Evolutionary conservation across 306 rosid genomes (phyloP).

Genomic region (Senna siamea): DNA sequence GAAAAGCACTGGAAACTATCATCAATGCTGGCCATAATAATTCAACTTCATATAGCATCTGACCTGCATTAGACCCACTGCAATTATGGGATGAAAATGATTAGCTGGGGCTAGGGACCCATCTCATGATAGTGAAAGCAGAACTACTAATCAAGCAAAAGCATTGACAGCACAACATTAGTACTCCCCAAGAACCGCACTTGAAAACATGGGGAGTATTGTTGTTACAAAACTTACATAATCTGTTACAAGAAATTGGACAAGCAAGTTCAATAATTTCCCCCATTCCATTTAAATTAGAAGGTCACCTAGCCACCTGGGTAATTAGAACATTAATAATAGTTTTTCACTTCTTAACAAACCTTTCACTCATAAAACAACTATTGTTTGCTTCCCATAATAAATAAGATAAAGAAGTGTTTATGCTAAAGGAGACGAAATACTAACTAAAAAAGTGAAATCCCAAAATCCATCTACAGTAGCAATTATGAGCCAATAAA

Average conservation of each 20-base stretch:
- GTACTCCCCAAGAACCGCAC: constrained; percentile 12
- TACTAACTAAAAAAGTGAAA: not conserved
- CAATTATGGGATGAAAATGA: constrained; percentile 41
- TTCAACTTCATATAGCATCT: constrained; percentile 78
- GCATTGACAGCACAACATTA: constrained; percentile 19
- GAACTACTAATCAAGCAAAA: constrained; percentile 27
- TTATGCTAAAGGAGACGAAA: not conserved
- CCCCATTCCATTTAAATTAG: not conserved
- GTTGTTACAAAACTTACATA: constrained; percentile 12
- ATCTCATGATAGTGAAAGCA: constrained; percentile 30
- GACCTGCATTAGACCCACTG: constrained; percentile 86
- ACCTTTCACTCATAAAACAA: not conserved
- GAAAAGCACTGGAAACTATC: constrained; percentile 83
- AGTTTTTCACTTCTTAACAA: not conserved
- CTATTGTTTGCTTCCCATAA: constrained; percentile 2
- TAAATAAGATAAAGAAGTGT: not conserved
- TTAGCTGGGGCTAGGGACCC: constrained; percentile 34
- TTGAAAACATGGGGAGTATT: constrained; percentile 4
- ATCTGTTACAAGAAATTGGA: not conserved
- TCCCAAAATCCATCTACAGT: not conserved
- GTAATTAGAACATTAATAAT: constrained; percentile 7
- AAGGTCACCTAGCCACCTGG: not conserved
- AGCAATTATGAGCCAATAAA: not conserved
- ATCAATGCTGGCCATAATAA: constrained; percentile 79
- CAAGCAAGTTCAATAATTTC: not conserved